Conservation (phyloP, 1,284 basidiomycete genomes). For the Puccinia sorghi region DNA sequence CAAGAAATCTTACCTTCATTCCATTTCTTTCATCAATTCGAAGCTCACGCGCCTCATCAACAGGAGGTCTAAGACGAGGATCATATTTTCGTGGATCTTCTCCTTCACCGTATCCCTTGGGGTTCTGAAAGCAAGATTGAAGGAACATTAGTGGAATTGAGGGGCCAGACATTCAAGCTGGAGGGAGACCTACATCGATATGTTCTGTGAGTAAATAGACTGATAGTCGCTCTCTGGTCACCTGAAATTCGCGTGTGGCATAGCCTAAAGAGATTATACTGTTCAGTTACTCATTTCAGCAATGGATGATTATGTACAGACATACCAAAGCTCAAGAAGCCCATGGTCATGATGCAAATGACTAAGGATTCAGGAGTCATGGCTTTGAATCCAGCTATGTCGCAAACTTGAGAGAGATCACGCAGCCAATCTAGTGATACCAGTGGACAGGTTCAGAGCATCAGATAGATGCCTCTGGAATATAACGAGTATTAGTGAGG, state of each 20-base stretch:
- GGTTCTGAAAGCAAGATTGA: slow-evolving; percentile 54
- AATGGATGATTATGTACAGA: not conserved
- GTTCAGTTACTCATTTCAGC: not conserved
- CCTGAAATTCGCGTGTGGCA: slow-evolving; percentile 72
- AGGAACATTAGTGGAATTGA: slow-evolving; percentile 55
- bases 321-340: slow-evolving; percentile 50
- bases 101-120: slow-evolving; percentile 64
- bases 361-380: slow-evolving; percentile 33
- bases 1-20: slow-evolving; percentile 68
- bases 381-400: slow-evolving; percentile 47
- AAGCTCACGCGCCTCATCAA: slow-evolving; percentile 71
- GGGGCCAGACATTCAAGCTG: slow-evolving; percentile 50
- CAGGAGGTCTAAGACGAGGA: slow-evolving; percentile 72
- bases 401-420: slow-evolving; percentile 49
- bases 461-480: not conserved
- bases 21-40: slow-evolving; percentile 82
- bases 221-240: slow-evolving; percentile 80
- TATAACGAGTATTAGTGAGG: slow-evolving; percentile 45
- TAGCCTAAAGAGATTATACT: slow-evolving; percentile 5
- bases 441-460: not conserved
- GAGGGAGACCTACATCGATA: slow-evolving; percentile 62
- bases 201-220: slow-evolving; percentile 85
- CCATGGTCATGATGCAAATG: slow-evolving; percentile 56
- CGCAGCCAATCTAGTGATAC: slow-evolving; percentile 40
- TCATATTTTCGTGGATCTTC: slow-evolving; percentile 75